Evolutionary conservation across 2,329 filamentous ascomycete genomes (phyloP).

Genomic region (Cladosporium halotolerans): DNA sequence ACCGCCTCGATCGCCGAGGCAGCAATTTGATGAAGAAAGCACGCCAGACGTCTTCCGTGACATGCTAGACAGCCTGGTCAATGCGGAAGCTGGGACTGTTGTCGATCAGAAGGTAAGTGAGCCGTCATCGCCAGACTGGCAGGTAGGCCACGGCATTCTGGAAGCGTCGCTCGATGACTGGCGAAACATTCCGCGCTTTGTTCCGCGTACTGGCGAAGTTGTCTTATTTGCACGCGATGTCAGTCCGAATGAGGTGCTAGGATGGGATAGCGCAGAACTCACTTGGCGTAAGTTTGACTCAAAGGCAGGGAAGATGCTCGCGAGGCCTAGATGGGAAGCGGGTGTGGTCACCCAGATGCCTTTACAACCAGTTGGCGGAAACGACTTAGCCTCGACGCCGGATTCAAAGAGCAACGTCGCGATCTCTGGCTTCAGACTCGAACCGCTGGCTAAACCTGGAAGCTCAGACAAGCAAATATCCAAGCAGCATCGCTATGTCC

Average conservation of each 20-base stretch:
- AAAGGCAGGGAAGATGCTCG: constrained; percentile 10
- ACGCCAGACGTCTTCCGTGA: constrained; percentile 49
- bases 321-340: constrained; percentile 49
- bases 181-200: constrained; percentile 36
- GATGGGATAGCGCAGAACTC: constrained; percentile 22
- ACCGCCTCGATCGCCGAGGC: constrained; percentile 11
- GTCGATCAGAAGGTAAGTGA: constrained; percentile 43
- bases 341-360: constrained; percentile 51
- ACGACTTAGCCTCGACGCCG: constrained; percentile 42
- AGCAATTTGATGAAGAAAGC: constrained; percentile 45
- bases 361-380: constrained; percentile 34
- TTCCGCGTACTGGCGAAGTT: constrained; percentile 51
- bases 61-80: constrained; percentile 44
- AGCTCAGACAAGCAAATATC: constrained; percentile 44
- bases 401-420: constrained; percentile 39
- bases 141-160: constrained; percentile 43
- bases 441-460: constrained; percentile 48
- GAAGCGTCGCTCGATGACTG: constrained; percentile 35
- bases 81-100: constrained; percentile 27
- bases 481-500: constrained; percentile 50
- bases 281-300: constrained; percentile 19
- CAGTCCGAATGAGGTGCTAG: constrained; percentile 24
- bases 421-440: constrained; percentile 51
- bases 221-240: constrained; percentile 46
- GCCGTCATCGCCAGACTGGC: constrained; percentile 51